A percentile compares a stretch with the other conserved stretches of the same genome.
Conservation (phyloP, 768 basidiomycete species). For the Macrolepiota fuliginosa region DNA sequence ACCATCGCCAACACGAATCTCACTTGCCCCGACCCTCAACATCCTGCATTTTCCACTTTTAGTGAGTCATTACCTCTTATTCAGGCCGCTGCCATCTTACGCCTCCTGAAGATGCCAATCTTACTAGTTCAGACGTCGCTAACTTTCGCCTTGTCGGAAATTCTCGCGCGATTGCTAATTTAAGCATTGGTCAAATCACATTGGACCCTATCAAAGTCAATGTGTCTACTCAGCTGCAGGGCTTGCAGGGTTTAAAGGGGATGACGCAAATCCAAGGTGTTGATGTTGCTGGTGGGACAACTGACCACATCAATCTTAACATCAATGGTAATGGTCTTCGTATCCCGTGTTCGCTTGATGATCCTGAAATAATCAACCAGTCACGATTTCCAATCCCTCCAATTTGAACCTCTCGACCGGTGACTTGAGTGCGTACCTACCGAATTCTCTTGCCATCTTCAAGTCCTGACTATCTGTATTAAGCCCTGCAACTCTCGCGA, state of each 20-base stretch:
- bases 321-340: conserved; percentile 46
- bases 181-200: conserved; percentile 63
- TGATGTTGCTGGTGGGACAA: conserved; percentile 65
- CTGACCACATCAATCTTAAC: conserved; percentile 52
- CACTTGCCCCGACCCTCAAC: conserved; percentile 42
- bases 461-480: background rate
- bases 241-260: conserved; percentile 59
- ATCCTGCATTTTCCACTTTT: conserved; percentile 54
- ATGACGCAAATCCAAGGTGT: conserved; percentile 54
- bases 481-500: conserved; percentile 56
- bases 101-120: conserved; percentile 42
- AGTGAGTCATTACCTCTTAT: conserved; percentile 36
- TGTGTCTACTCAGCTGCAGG: conserved; percentile 57
- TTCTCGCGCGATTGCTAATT: conserved; percentile 57
- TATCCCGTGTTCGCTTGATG: background rate
- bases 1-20: conserved; percentile 54
- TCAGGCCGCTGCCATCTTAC: background rate
- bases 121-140: conserved; percentile 47
- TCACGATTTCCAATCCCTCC: conserved; percentile 66
- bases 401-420: conserved; percentile 60
- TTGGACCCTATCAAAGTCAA: conserved; percentile 72
- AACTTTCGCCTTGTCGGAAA: conserved; percentile 59
- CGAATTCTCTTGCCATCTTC: background rate
- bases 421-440: conserved; percentile 52
- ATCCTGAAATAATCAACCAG: conserved; percentile 25